phyloP scores from a whole-genome alignment of 2,329 filamentous ascomycete genomes.

The Rhynchosporium secalis region DNA sequence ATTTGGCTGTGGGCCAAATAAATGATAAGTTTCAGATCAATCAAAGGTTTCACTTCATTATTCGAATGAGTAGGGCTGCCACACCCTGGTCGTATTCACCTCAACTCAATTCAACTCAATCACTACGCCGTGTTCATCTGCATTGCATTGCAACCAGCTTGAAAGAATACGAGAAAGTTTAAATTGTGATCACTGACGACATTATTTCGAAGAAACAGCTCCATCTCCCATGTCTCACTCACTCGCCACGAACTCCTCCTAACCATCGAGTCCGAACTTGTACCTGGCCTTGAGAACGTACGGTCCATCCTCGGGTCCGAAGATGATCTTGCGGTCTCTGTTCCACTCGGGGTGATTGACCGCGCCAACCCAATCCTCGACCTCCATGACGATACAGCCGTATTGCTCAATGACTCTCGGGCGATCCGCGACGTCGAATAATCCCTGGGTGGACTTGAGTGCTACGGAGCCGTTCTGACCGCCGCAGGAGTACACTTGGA shows the following conservation, averaged over 20 bases:
- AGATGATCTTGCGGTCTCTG: constrained; percentile 61
- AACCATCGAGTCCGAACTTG: constrained; percentile 45
- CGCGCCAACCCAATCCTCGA: constrained; percentile 89
- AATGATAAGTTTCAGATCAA: no score
- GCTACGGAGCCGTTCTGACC: constrained; percentile 70
- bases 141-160: no score
- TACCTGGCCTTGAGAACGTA: constrained; percentile 65
- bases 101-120: no score
- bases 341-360: constrained; percentile 93
- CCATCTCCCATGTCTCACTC: not conserved
- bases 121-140: no score
- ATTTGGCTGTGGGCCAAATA: no score
- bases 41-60: no score
- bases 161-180: no score
- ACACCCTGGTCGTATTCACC: no score
- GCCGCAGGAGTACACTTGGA: constrained; percentile 86
- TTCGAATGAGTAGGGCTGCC: no score
- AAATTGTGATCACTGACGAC: no score
- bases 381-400: constrained; percentile 87
- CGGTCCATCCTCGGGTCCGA: constrained; percentile 56
- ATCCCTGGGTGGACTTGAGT: constrained; percentile 70
- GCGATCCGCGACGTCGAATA: constrained; percentile 53
- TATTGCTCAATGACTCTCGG: constrained; percentile 69
- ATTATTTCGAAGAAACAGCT: no score
- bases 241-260: not conserved